Evolutionary conservation across 371 early-diverging fungal genomes (phyloP), one percentile per base, ranked within the genome.

Genomic region (Syncephalastrum contaminatum): DNA sequence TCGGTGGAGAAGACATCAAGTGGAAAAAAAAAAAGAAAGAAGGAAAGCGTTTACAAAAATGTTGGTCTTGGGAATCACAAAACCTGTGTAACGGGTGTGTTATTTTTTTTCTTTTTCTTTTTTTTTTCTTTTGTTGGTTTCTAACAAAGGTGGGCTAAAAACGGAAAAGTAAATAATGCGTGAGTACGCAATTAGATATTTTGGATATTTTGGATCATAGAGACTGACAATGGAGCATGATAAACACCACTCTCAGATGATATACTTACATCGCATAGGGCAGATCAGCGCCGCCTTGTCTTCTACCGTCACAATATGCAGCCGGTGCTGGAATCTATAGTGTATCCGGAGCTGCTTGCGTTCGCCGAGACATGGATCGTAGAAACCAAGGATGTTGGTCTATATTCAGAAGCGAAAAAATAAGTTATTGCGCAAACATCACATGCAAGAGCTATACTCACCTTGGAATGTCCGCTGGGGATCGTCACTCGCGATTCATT

Each of bases 311-410:
- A 87, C 87, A 69, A 87, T 84, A 70, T 97, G 97, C 56, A 92
- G 59, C 60, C 83, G 75, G 61, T 89, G 85, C 62, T 87, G 83
- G 80, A 95, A 97, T 67, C 77, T 75, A 70, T 97, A 97, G 43
- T 80, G 85, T 52, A 97, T 87, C 51, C 81, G 80, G 51, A 96
- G 79, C 51, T 84, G 75, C 69, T 97, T 97, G 27, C 72, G 67
- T 59, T 89, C 89, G 20, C 96, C 96, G 43, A 94, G 83, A 62
- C 94, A 93, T 27, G 98, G 98, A 77, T 98, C 97, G 64, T 93
- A 96, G 70, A 98, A 96, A 2, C 98, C 98, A 51, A 94, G 77
- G 53, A 96, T 80, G 59, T 88, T 88, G 41, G 87, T 75, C 90
- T 90, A 71, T 43, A 36, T 19, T 54, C 27, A 42, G 19, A 30